Evolutionary conservation across 148 eudicot species (phyloP), one percentile per base, ranked within the genome.

Genomic region (Euryodendron excelsum): DNA sequence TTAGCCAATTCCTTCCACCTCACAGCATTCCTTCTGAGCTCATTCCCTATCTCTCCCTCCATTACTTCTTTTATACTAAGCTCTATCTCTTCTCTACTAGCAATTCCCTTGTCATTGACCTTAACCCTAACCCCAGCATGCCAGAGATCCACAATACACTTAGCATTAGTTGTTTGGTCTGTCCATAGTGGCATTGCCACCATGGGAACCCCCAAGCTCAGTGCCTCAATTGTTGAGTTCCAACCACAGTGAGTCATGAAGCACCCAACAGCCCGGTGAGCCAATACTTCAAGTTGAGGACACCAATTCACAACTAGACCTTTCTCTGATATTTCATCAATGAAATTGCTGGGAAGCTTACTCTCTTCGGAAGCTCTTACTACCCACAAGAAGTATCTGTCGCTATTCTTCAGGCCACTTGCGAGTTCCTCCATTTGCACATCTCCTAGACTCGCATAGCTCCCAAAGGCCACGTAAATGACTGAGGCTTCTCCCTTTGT

Each of bases 391-490:
- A 88, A 92, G 73, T 82, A 23, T 73, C 48, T 47, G 10, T 69
- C 52, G 65, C 83, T 78, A 41, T 12, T 71, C 72, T 14, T 48
- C 23, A 21, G 78, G 18, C 87, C 94, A 13, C 33, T 27, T n/a
- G 90, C 91, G 17, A 89, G 31, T 80, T 92, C 91, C 56, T 85
- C 86, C 86, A 87, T 79, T 53, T 89, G 86, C 21, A 84, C 81
- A 25, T 74, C 17, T 0, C 36, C 70, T 27, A 92, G 79, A 23
- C 59, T 52, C 0, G 94, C 86, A 28, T 87, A 17, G 73, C 92
- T 90, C 7, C 97, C 94, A 48, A 92, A 90, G 20, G 92, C 80
- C 0, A 84, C 81, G 73, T 90, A 92, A 17, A 90, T 67, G 2
- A 86, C 94, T 0, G 90, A 92, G 8, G 23, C n/a, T 3, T 34